These are phyloP conservation scores for Thermothelomyces thermophilus DNA, from an alignment of 2,329 filamentous ascomycete species.

Conservation along the genomic window DNA sequence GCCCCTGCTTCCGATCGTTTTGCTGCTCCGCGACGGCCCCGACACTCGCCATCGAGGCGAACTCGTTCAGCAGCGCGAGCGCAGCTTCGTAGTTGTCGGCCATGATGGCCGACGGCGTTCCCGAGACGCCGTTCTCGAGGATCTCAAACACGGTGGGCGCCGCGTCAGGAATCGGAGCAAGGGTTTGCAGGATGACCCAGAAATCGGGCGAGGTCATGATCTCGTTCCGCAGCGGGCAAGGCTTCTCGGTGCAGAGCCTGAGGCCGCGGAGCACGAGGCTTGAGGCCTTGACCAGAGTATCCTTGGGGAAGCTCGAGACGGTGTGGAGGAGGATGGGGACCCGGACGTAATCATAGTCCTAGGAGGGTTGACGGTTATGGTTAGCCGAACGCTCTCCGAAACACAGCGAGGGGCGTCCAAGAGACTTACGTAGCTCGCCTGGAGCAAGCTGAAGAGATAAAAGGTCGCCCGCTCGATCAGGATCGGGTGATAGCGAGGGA, in stretches of 20 bases:
- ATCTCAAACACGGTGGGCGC: slow-evolving; percentile 78
- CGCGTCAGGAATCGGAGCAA: slow-evolving; percentile 63
- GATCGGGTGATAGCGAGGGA: slow-evolving; percentile 72
- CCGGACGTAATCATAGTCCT: slow-evolving; percentile 87
- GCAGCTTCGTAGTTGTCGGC: slow-evolving; percentile 94
- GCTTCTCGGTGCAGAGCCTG: slow-evolving; percentile 69
- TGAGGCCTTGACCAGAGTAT: slow-evolving; percentile 68
- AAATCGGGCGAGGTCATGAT: slow-evolving; percentile 96
- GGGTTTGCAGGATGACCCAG: slow-evolving; percentile 78
- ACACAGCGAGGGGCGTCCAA: too few relatives aligned
- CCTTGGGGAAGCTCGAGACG: slow-evolving; percentile 79
- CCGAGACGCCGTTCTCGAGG: slow-evolving; percentile 68
- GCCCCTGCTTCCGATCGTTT: slow-evolving; percentile 42
- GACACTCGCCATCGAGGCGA: slow-evolving; percentile 74
- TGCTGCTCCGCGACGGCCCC: slow-evolving; percentile 65
- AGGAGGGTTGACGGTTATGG: too few relatives aligned
- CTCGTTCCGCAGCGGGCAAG: slow-evolving; percentile 75
- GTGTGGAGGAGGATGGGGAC: slow-evolving; percentile 87
- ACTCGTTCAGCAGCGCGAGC: slow-evolving; percentile 78
- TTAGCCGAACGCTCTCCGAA: too few relatives aligned
- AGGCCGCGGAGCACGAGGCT: slow-evolving; percentile 72
- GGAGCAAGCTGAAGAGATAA: slow-evolving; percentile 76
- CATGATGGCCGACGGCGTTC: slow-evolving; percentile 74
- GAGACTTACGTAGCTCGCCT: slow-evolving; percentile 71
- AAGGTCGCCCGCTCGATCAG: slow-evolving; percentile 77